phyloP scores from a whole-genome alignment of 192 early-diverging fungal species.

The Blastocladiella britannica region DNA sequence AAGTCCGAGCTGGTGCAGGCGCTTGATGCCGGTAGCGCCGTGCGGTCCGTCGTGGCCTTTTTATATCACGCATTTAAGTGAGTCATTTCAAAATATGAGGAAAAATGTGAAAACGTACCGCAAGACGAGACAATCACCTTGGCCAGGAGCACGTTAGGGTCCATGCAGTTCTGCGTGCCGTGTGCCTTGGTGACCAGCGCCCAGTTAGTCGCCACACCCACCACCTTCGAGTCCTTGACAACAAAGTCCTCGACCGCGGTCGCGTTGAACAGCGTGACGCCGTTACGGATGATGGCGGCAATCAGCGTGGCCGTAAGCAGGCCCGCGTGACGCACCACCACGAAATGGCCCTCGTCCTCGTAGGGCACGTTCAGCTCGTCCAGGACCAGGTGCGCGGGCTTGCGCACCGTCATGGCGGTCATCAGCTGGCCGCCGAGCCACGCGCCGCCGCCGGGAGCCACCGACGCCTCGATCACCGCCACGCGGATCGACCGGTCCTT shows the following conservation, averaged over 20 bases:
- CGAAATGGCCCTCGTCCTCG: conserved; percentile 50
- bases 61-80: too few relatives aligned
- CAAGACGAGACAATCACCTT: conserved; percentile 41
- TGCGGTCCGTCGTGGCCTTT: conserved; percentile 50
- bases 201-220: conserved; percentile 58
- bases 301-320: conserved; percentile 53
- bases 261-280: conserved; percentile 56
- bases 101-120: too few relatives aligned
- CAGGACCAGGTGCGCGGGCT: conserved; percentile 42
- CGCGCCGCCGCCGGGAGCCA: conserved; percentile 48
- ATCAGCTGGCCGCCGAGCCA: conserved; percentile 56
- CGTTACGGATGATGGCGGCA: conserved; percentile 34
- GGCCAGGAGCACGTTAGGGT: conserved; percentile 45
- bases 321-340: conserved; percentile 50
- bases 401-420: conserved; percentile 48
- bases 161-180: conserved; percentile 43
- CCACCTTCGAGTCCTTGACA: conserved; percentile 30
- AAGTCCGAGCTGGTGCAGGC: conserved; percentile 32
- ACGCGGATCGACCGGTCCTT: conserved; percentile 43
- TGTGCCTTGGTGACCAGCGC: conserved; percentile 38
- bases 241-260: conserved; percentile 51
- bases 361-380: conserved; percentile 41
- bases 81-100: too few relatives aligned
- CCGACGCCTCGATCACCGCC: conserved; percentile 45
- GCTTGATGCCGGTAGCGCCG: conserved; percentile 44